These are phyloP conservation scores for Boletus vinaceobasis DNA, from an alignment of 768 basidiomycete species.

Conservation along the genomic window DNA sequence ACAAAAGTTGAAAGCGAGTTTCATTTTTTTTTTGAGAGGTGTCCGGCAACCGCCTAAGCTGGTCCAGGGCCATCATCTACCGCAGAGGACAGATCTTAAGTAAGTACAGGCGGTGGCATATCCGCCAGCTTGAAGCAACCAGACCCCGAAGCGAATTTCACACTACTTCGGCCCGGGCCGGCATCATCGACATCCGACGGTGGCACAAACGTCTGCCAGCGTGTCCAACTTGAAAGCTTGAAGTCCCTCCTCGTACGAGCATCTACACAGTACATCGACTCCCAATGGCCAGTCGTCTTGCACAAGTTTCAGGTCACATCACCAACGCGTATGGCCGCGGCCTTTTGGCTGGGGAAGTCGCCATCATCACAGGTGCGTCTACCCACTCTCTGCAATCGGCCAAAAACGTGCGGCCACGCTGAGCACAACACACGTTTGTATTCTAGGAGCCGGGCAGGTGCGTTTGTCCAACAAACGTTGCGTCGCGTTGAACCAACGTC, in stretches of 20 bases:
- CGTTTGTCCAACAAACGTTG: neutral
- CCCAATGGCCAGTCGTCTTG: constrained; percentile 53
- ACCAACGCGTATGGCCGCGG: constrained; percentile 50
- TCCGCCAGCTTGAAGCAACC: no score
- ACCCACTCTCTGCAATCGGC: neutral
- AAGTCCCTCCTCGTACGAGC: no score
- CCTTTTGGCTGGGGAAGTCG: constrained; percentile 71
- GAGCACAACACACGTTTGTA: neutral
- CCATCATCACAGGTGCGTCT: constrained; percentile 76
- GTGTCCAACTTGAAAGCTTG: neutral
- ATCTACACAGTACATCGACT: neutral
- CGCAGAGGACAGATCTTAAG: no score
- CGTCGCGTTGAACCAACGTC: neutral
- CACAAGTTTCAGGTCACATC: constrained; percentile 70
- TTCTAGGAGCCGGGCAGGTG: constrained; percentile 73
- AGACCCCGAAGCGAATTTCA: no score
- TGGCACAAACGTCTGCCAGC: no score
- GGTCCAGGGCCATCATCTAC: no score
- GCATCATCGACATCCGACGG: no score
- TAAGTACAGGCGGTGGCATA: no score
- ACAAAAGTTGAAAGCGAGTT: neutral
- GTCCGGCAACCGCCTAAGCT: no score
- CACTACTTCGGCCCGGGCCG: no score
- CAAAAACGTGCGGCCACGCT: neutral
- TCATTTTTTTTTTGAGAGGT: no score